Evolutionary conservation across 257 asterid species (phyloP), one percentile per base, ranked within the genome.

Genomic region (Prunella vulgaris): DNA sequence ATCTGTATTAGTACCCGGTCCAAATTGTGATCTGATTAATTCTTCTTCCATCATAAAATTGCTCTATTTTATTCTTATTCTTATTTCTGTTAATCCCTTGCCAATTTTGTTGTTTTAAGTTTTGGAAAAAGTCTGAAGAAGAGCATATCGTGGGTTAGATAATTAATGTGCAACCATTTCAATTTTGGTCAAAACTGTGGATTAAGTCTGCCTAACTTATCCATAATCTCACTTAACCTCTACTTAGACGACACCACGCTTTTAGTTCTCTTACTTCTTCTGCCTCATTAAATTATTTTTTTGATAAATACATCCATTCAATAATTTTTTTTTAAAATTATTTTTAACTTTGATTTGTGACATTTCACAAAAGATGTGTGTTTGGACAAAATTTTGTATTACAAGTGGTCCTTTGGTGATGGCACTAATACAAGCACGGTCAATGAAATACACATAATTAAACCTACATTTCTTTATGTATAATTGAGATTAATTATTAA

Each of bases 381-480:
- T 5, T 8, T 5, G 21, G 17, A 13, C 62, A 28, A 44, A 21
- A 5, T 24, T 28, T 33, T 21, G 44, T 57, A 44, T 9, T 14
- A 32, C 69, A 71, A 60, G 69, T 61, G 75, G 69, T 49, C 7
- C 5, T 14, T 1, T 10, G 35, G 62, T 44, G 49, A 61, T 71
- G 18, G 37, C 42, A 33, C 32, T 5, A 46, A 13, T 33, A 44
- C 13, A 56, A 7, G 17, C 59, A 68, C 18, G 58, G 76, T 69
- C 79, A 69, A 68, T 76, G 74, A 35, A 67, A 35, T 67, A 14
- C 66, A 71, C 63, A 60, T 24, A 44, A 24, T 20, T 21, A 21
- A 68, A 73, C 64, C 59, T 57, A 30, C 58, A 73, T 52, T 20
- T 62, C 14, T 62, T 15, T 27, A 2, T 40, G 7, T 8, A 38